Evolutionary conservation across 2,329 filamentous ascomycete genomes (phyloP).

Genomic region (Botryotinia convoluta): DNA sequence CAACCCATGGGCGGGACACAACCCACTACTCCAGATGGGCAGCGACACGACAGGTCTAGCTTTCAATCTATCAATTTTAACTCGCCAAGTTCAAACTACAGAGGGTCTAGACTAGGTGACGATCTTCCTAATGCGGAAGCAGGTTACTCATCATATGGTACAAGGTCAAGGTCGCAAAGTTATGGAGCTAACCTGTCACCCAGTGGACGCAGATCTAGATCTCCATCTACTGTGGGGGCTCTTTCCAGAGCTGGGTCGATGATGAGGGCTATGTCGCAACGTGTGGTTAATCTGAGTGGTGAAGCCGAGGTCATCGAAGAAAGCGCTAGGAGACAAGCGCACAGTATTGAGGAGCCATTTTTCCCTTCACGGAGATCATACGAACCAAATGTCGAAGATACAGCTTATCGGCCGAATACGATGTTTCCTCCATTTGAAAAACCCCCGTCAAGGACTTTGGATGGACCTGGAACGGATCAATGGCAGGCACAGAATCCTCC

Average conservation of each 20-base stretch:
- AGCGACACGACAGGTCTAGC: slow-evolving; percentile 49
- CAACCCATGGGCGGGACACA: slow-evolving; percentile 54
- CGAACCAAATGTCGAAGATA: slow-evolving; percentile 39
- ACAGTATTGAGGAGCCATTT: slow-evolving; percentile 14
- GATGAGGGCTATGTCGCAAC: slow-evolving; percentile 86
- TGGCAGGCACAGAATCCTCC: slow-evolving; percentile 42
- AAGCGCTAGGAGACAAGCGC: slow-evolving; percentile 39
- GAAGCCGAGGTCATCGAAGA: slow-evolving; percentile 82
- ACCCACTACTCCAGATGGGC: slow-evolving; percentile 40
- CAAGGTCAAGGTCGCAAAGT: slow-evolving; percentile 51
- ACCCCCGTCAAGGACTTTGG: slow-evolving; percentile 6
- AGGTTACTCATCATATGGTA: slow-evolving; percentile 41
- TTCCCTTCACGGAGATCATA: slow-evolving; percentile 30
- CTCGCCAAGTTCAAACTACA: slow-evolving; percentile 38
- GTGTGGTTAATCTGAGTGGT: slow-evolving; percentile 95
- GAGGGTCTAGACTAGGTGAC: slow-evolving; percentile 55
- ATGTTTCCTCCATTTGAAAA: slow-evolving; percentile 37
- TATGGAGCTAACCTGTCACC: slow-evolving; percentile 57
- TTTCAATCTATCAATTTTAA: slow-evolving; percentile 55
- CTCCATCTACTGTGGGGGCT: slow-evolving; percentile 63
- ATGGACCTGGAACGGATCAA: slow-evolving; percentile 20
- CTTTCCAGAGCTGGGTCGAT: slow-evolving; percentile 71
- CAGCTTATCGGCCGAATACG: slow-evolving; percentile 27
- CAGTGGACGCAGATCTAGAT: slow-evolving; percentile 49
- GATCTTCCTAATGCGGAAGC: slow-evolving; percentile 60